Evolutionary conservation across 805 yeast species (phyloP), one percentile per base, ranked within the genome.

Genomic region (Starmerella potacharoeniae): DNA sequence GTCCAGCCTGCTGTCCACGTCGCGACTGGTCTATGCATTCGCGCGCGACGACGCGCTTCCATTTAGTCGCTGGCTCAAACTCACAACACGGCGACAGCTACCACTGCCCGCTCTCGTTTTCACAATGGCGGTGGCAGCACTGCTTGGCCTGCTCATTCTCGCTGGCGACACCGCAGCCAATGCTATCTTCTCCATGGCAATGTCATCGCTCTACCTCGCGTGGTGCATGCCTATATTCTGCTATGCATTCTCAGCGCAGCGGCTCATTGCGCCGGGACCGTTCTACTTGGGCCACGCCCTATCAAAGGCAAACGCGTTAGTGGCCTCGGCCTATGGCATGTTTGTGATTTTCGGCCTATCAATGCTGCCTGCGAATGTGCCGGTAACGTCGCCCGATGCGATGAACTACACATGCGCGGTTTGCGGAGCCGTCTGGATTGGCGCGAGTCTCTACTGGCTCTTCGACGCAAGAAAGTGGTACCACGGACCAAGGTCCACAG

Each of bases 41-140:
- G 80, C 86, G 44, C 77, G 91, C 70, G 91, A 84, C 66, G 81
- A 82, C 62, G 89, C 88, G 13, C 73, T 84, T 55, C 90, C 90
- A 7, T 71, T 81, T 57, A 74, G 83, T 10, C 67, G 71, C 41
- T 71, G 71, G 64, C 74, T 84, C 58, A 79, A 81, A 60, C 75
- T 72, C 76, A 52, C 72, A 65, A 51, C 69, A 79, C 37, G 72
- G 77, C 14, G 85, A 6, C 30, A 42, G 14, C 33, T 81, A 33
- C 91, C 93, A n/a, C 67, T 82, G 37, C 74, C 81, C 61, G 88
- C 90, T 1, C 78, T 82, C 43, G 66, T 74, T 22, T 78, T 78
- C 63, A 80, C 79, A 17, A 78, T 80, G 16, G 52, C 65, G 17
- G 65, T 79, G 8, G 73, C 77, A 11, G 65, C 79, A 10, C 54